phyloP scores from a whole-genome alignment of 1,139 yeast genomes.

The Lodderomyces jiufengensis region DNA sequence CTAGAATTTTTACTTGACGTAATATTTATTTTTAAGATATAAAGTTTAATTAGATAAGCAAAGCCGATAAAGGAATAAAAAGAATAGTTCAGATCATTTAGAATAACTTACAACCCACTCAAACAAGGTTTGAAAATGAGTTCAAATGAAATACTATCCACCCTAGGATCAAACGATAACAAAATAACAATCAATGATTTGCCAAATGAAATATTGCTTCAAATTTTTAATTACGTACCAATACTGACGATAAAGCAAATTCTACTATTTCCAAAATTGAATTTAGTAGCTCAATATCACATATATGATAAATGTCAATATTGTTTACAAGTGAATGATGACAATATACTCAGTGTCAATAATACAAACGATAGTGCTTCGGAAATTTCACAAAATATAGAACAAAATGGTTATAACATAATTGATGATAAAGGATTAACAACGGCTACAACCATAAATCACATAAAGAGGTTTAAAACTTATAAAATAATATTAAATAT shows the following conservation, averaged over 20 bases:
- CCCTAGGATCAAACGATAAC: no score
- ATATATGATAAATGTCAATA: conserved; percentile 10
- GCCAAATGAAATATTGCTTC: conserved; percentile 13
- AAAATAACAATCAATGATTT: conserved; percentile 26
- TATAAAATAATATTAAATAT: conserved; percentile 11
- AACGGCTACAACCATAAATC: conserved; percentile 1
- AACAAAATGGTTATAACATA: no score
- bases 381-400: no score
- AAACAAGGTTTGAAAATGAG: no score
- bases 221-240: conserved; percentile 11
- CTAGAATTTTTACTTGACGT: no score
- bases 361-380: no score
- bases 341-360: neutral
- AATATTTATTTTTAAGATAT: no score
- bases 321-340: conserved; percentile 9
- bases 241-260: conserved; percentile 9
- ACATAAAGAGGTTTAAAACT: conserved; percentile 10
- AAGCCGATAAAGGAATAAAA: neutral
- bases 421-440: no score
- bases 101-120: no score
- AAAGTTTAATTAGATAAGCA: no score
- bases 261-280: conserved; percentile 8
- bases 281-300: conserved; percentile 4
- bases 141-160: no score
- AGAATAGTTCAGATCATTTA: neutral